Evolutionary conservation across 768 basidiomycete genomes (phyloP), one percentile per base, ranked within the genome.

Genomic region (Hypholoma fasciculare): DNA sequence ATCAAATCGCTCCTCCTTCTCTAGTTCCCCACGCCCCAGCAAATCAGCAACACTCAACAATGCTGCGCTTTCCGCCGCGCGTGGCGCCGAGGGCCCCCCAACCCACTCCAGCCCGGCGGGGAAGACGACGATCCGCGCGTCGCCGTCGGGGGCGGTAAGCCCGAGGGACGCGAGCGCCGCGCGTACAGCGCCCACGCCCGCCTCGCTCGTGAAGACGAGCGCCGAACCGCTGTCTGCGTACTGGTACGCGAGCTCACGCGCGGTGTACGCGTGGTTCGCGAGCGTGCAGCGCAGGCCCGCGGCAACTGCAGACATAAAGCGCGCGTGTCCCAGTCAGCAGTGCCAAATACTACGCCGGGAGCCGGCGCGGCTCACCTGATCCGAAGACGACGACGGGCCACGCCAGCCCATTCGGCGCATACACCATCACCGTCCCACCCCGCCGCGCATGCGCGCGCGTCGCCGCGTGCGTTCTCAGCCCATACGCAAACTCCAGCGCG

Each of bases 181-280:
- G n/a, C 80, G 74, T 11, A 84, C 83, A n/a, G 80, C 73, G 0
- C 75, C 67, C 1, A 91, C 60, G 4, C 89, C 76, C 0, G 82
- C 75, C 17, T 90, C 89, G 57, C 83, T 83, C 11, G 82, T 78
- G 55, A 93, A 83, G 23, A 94, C 69, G 17, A 88, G 61, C 49
- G 78, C 76, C 0, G 94, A 87, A 2, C 79, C 72, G 52, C 86
- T 87, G 65, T 95, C 86, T 12, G 61, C 71, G 58, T 89, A 87
- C 67, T 96, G 94, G 69, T 85, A 84, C 1, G 76, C 78, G 0
- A 95, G 79, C 66, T 96, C 94, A 7, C 73, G 67, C 3, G 85
- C 69, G 3, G 84, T 88, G 65, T 91, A 94, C 0, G 79, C 77
- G 57, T 81, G 85, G 68, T 93, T 95, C 14, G 89, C 88, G 13